Evolutionary conservation across 208 protist species (phyloP), one percentile per base, ranked within the genome.

Genomic region (Leishmania turanica): DNA sequence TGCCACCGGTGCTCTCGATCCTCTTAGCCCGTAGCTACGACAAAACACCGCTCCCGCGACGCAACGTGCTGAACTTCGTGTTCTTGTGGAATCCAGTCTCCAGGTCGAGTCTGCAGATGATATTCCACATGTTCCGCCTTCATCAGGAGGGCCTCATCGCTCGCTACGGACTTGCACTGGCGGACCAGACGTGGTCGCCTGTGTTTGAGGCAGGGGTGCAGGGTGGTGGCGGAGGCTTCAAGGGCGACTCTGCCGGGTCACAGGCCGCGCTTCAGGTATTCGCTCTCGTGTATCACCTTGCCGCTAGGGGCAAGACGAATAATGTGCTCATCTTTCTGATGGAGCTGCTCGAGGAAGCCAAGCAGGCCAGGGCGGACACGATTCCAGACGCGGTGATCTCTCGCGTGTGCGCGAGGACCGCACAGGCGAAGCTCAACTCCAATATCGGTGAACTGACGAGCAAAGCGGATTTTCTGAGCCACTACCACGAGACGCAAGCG

Each of bases 401-500:
- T 13, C 19, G 82, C 60, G 60, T 87, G 34, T 81, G 79, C 74
- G 34, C 54, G 21, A 37, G 7, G 19, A 60, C 19, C 17, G 77
- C 79, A 1, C 13, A 69, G 34, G 4, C 66, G 58, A 2, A 65
- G 49, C 54, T 84, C 15, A 27, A 64, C 53, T 31, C 73, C n/a
- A 54, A 37, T 9, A 3, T 90, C 42, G 80, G 82, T 53, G 78
- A 90, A 62, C 64, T 92, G 8, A 40, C 83, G 24, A 53, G 42
- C 27, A 77, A 65, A 34, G 71, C 76, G 34, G 71, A 73, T 31
- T 90, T 93, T 71, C 8, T 87, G 4, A 75, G 11, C 31, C 45
- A 73, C 65, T 89, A 91, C 84, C 75, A 92, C 64, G 69, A 77
- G 34, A 87, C 88, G 31, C 89, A 93, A 75, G 77, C 79, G 64